These are phyloP conservation scores for Ulota crispa DNA, from an alignment of 225 moss, liverwort and hornwort genomes.

Conservation along the genomic window DNA sequence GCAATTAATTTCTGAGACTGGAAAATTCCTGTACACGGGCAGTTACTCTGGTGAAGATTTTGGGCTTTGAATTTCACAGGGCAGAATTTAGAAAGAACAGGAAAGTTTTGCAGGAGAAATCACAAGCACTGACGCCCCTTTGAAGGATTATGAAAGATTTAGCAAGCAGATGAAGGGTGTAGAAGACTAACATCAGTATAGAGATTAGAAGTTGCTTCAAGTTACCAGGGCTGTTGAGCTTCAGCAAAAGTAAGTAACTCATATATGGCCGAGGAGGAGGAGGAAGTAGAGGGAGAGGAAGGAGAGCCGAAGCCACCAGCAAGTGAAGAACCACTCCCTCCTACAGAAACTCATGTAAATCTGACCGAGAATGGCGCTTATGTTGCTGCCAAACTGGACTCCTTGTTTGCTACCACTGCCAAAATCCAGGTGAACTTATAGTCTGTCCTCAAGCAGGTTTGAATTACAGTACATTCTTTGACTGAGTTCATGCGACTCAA, in stretches of 20 bases:
- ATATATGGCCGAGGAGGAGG: slow-evolving; percentile 35
- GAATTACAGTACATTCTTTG: not conserved
- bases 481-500: not conserved
- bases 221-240: not conserved
- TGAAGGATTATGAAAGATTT: not conserved
- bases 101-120: not conserved
- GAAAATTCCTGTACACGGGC: not conserved
- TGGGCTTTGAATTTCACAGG: too few relatives aligned
- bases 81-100: too few relatives aligned
- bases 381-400: slow-evolving; percentile 44
- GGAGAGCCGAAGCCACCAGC: slow-evolving; percentile 21
- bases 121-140: not conserved
- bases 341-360: slow-evolving; percentile 34
- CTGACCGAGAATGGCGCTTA: slow-evolving; percentile 39
- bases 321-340: not conserved
- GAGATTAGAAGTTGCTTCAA: not conserved
- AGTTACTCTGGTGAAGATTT: not conserved
- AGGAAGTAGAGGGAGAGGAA: slow-evolving; percentile 25
- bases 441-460: not conserved
- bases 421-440: slow-evolving; percentile 32
- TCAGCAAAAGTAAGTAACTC: slow-evolving; percentile 7
- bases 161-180: not conserved
- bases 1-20: not conserved
- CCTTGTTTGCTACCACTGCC: slow-evolving; percentile 29
- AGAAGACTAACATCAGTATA: not conserved